These are phyloP conservation scores for Dalbergia cochinchinensis DNA, from an alignment of 306 rosid species.

Conservation along the genomic window DNA sequence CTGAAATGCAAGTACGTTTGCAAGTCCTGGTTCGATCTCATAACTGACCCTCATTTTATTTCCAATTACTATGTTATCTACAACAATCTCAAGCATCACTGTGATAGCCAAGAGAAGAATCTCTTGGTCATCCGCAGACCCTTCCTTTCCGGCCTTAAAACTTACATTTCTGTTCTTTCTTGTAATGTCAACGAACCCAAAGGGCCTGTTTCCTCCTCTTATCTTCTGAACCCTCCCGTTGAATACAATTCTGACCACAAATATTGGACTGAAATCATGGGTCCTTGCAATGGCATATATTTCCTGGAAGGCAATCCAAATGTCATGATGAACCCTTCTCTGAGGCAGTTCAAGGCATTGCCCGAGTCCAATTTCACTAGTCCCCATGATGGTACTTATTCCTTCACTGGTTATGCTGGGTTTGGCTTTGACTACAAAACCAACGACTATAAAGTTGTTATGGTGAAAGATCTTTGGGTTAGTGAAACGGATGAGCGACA, in stretches of 20 bases:
- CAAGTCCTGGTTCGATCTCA: constrained; percentile 45
- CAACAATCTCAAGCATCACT: constrained; percentile 1
- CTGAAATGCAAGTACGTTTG: constrained; percentile 28
- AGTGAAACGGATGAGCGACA: constrained; percentile 36
- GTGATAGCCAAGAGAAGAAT: not conserved
- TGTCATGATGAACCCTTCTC: constrained; percentile 40
- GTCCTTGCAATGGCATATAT: constrained; percentile 49
- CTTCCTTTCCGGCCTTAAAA: constrained; percentile 36
- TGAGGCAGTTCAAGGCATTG: constrained; percentile 38
- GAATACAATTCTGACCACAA: constrained; percentile 41
- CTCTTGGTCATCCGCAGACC: constrained; percentile 45
- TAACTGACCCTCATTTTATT: constrained; percentile 36
- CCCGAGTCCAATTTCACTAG: constrained; percentile 19
- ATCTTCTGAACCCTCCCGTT: constrained; percentile 7
- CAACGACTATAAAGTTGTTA: constrained; percentile 41
- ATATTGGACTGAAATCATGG: constrained; percentile 47
- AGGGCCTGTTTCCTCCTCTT: not conserved
- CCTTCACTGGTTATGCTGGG: constrained; percentile 26
- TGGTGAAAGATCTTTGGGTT: constrained; percentile 37
- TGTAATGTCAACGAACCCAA: not conserved
- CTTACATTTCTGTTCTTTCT: constrained; percentile 35
- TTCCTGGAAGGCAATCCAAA: constrained; percentile 46
- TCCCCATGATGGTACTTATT: not conserved
- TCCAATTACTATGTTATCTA: constrained; percentile 6
- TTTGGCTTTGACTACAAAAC: constrained; percentile 44